These are phyloP conservation scores for Rhizomucor miehei DNA, from an alignment of 371 early-diverging fungal genomes.

Conservation along the genomic window DNA sequence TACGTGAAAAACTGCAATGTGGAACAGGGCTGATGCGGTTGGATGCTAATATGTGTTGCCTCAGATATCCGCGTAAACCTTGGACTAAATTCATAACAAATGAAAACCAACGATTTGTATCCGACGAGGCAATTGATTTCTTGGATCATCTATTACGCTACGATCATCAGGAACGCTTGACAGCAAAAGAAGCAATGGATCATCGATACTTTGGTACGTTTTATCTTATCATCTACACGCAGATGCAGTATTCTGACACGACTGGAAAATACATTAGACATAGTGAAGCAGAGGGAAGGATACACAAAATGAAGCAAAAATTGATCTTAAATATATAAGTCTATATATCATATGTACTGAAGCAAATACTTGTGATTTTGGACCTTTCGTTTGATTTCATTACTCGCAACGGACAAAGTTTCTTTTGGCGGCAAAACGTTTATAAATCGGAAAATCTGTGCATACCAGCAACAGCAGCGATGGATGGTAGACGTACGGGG, in stretches of 20 bases:
- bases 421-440: too few relatives aligned
- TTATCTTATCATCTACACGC: not conserved
- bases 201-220: conserved; percentile 68
- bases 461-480: too few relatives aligned
- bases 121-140: conserved; percentile 92
- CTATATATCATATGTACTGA: too few relatives aligned
- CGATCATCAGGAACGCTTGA: conserved; percentile 97
- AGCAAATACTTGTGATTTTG: too few relatives aligned
- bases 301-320: not conserved
- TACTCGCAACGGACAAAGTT: too few relatives aligned
- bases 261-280: not conserved
- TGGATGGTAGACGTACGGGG: too few relatives aligned
- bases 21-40: too few relatives aligned
- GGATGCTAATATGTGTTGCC: too few relatives aligned
- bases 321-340: too few relatives aligned
- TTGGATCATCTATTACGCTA: conserved; percentile 93
- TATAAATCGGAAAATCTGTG: too few relatives aligned
- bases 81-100: conserved; percentile 90
- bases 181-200: conserved; percentile 94
- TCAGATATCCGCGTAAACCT: conserved; percentile 89
- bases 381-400: too few relatives aligned
- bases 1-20: too few relatives aligned
- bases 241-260: not conserved
- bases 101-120: conserved; percentile 79
- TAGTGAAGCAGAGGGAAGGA: not conserved